Percentiles rank a stretch among this genome's conserved stretches.
Conservation (phyloP, 164 flowering plant genomes). For the Amborella trichopoda region DNA sequence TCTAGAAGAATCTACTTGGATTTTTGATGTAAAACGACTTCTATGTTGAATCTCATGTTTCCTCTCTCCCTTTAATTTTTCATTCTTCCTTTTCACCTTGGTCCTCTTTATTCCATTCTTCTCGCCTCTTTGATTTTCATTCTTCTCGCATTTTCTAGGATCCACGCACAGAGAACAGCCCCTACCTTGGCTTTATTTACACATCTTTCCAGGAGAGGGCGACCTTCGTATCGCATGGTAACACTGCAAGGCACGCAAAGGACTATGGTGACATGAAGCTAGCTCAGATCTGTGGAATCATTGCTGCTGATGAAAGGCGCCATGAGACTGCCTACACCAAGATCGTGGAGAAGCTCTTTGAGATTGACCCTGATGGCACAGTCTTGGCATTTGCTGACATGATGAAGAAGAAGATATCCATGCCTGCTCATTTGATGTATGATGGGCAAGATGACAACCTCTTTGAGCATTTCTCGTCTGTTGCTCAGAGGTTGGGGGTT, state of each 20-base stretch:
- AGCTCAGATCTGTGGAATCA: conserved; percentile 68
- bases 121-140: too few species aligned
- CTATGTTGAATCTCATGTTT: background rate
- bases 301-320: conserved; percentile 71
- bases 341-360: conserved; percentile 61
- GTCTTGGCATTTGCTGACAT: conserved; percentile 42
- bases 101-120: too few species aligned
- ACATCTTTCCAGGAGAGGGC: conserved; percentile 82
- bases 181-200: conserved; percentile 69
- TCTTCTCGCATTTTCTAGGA: too few species aligned
- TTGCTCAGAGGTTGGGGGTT: conserved; percentile 59
- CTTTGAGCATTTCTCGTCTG: conserved; percentile 48
- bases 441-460: conserved; percentile 42
- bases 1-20: too few species aligned
- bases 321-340: conserved; percentile 60
- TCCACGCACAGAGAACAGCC: conserved; percentile 64
- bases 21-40: background rate
- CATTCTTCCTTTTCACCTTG: too few species aligned
- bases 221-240: conserved; percentile 67
- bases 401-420: conserved; percentile 55
- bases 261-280: conserved; percentile 53
- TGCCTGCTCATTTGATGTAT: conserved; percentile 57
- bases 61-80: too few species aligned
- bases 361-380: conserved; percentile 58
- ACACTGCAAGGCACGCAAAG: conserved; percentile 58